These are phyloP conservation scores for Spinellus fusiger DNA, from an alignment of 192 early-diverging fungal species.

Conservation along the genomic window DNA sequence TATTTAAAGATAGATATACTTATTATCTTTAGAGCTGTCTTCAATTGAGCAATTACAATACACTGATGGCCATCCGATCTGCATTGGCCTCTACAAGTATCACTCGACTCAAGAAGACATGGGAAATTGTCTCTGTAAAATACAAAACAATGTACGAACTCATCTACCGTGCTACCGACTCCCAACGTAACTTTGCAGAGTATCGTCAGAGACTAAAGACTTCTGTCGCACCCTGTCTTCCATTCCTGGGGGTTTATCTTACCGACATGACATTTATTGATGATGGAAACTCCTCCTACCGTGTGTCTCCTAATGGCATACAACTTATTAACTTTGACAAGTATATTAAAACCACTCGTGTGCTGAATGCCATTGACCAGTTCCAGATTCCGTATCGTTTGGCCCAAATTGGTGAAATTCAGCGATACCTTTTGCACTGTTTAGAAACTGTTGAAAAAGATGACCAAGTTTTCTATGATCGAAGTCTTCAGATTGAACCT, in stretches of 20 bases:
- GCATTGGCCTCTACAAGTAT: constrained; percentile 70
- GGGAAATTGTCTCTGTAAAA: constrained; percentile 59
- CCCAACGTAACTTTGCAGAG: constrained; percentile 61
- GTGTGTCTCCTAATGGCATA: constrained; percentile 40
- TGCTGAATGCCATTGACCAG: constrained; percentile 79
- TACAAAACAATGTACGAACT: constrained; percentile 56
- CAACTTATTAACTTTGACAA: constrained; percentile 89
- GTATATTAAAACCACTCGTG: constrained; percentile 70
- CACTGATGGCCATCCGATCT: constrained; percentile 70
- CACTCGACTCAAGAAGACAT: constrained; percentile 63
- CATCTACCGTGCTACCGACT: constrained; percentile 54
- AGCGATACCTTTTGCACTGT: constrained; percentile 53
- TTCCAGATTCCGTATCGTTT: constrained; percentile 78
- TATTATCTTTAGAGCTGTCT: constrained; percentile 21
- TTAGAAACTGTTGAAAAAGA: constrained; percentile 53
- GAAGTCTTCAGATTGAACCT: constrained; percentile 74
- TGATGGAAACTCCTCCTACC: constrained; percentile 72
- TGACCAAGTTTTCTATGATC: constrained; percentile 66
- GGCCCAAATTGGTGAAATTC: constrained; percentile 70
- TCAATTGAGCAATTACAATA: constrained; percentile 63
- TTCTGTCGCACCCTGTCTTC: constrained; percentile 59
- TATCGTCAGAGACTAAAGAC: constrained; percentile 42
- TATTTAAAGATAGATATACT: background rate
- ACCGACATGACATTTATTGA: constrained; percentile 82
- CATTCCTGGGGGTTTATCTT: constrained; percentile 75